These are phyloP conservation scores for Hypseocharis bilobata DNA, from an alignment of 441 rosid species.

Conservation along the genomic window DNA sequence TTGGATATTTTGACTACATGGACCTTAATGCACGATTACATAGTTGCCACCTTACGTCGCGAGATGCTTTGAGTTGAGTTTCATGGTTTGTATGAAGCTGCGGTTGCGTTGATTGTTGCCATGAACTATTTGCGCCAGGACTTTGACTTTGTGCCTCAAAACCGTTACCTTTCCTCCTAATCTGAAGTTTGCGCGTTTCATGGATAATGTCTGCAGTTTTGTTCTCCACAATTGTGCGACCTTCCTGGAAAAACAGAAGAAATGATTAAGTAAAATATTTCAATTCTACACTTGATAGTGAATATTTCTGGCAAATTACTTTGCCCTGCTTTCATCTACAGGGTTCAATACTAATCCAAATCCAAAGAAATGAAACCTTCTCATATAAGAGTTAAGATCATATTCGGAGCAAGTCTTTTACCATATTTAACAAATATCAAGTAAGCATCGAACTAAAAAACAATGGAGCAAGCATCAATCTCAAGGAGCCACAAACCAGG, in stretches of 20 bases:
- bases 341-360: neutral
- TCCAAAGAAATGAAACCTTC: neutral
- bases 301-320: neutral
- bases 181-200: conserved; percentile 58
- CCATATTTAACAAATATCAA: too few species aligned
- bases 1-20: conserved; percentile 15
- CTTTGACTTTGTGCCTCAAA: conserved; percentile 32
- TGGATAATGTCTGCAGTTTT: conserved; percentile 65
- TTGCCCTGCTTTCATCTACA: neutral
- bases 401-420: neutral
- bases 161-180: conserved; percentile 47
- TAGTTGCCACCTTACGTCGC: conserved; percentile 86
- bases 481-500: neutral
- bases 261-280: conserved; percentile 8
- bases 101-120: conserved; percentile 36
- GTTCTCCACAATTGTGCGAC: conserved; percentile 52
- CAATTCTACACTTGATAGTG: neutral
- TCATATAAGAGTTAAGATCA: neutral
- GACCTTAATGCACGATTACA: conserved; percentile 37
- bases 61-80: conserved; percentile 92
- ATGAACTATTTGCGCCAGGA: conserved; percentile 31
- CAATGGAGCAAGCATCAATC: too few species aligned
- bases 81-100: conserved; percentile 50
- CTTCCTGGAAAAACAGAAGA: conserved; percentile 4
- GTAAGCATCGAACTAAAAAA: neutral